Percentiles rank a stretch among this genome's conserved stretches.
These are phyloP conservation scores for Wallacemonas collosoma DNA, from an alignment of 208 protist genomes.

Conservation along the genomic window DNA sequence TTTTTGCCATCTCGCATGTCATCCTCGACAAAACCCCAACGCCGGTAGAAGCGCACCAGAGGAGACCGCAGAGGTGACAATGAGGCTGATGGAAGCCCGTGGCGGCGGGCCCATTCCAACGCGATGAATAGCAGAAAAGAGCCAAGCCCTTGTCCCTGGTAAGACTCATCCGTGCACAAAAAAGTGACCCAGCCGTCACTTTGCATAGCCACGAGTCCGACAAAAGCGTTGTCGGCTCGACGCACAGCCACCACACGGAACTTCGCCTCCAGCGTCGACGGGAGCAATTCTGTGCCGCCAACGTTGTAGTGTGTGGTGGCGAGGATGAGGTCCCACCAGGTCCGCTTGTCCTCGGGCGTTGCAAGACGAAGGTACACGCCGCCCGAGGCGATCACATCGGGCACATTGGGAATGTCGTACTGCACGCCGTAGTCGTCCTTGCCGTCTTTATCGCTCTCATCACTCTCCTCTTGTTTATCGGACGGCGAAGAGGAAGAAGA, in stretches of 20 bases:
- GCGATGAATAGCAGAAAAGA: constrained; percentile 60
- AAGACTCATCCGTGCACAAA: constrained; percentile 28
- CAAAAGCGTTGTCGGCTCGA: constrained; percentile 13
- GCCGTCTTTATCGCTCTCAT: not conserved
- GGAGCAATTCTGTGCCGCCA: constrained; percentile 34
- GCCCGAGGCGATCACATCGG: not conserved
- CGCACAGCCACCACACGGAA: constrained; percentile 37
- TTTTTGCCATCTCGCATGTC: not conserved
- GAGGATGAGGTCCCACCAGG: constrained; percentile 29
- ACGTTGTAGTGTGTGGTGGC: constrained; percentile 35
- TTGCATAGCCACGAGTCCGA: constrained; percentile 40
- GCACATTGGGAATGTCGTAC: constrained; percentile 18
- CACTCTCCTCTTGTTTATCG: too few species aligned
- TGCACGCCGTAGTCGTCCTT: constrained; percentile 4
- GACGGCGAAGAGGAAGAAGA: not conserved
- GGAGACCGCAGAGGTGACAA: constrained; percentile 31
- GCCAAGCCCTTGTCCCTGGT: constrained; percentile 35
- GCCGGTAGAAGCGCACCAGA: constrained; percentile 33
- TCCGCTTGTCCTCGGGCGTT: constrained; percentile 21
- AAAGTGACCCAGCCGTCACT: constrained; percentile 40
- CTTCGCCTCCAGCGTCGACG: constrained; percentile 23
- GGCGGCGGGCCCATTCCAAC: constrained; percentile 40
- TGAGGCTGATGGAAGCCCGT: constrained; percentile 20
- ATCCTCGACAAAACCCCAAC: constrained; percentile 37
- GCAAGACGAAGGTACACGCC: constrained; percentile 17